A percentile compares a stretch with the other conserved stretches of the same genome.
phyloP scores from a whole-genome alignment of 768 basidiomycete genomes.

The Mycena chlorophos region DNA sequence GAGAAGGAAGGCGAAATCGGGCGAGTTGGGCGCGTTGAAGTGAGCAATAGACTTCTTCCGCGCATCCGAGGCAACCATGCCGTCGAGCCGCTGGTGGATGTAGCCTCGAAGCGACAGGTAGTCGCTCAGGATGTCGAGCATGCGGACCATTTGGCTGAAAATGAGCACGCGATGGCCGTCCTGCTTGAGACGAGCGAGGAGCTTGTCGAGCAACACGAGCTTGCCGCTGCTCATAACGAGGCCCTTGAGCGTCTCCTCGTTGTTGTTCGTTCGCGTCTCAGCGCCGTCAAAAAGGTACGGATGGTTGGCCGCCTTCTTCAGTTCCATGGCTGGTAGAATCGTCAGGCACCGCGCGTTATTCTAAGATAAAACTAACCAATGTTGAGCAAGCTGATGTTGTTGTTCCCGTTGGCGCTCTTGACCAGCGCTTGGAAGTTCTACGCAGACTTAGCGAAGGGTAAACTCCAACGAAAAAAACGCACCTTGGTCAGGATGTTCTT shows the following conservation, averaged over 20 bases:
- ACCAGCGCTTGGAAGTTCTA: slow-evolving; percentile 92
- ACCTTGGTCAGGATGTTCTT: slow-evolving; percentile 97
- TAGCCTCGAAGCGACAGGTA: slow-evolving; percentile 92
- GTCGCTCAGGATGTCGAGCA: slow-evolving; percentile 97
- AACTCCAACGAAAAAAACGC: slow-evolving; percentile 12
- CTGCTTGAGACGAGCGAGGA: slow-evolving; percentile 82
- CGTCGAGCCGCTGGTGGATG: slow-evolving; percentile 91
- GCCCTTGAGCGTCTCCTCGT: slow-evolving; percentile 89
- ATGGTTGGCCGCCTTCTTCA: slow-evolving; percentile 98
- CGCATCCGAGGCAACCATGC: slow-evolving; percentile 89
- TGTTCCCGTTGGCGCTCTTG: slow-evolving; percentile 85
- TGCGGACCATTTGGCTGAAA: slow-evolving; percentile 99
- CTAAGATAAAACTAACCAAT: slow-evolving; percentile 56
- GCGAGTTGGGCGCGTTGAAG: slow-evolving; percentile 90
- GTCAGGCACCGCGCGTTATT: slow-evolving; percentile 2
- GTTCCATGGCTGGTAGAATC: slow-evolving; percentile 77
- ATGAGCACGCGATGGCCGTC: slow-evolving; percentile 97
- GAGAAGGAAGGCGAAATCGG: slow-evolving; percentile 94
- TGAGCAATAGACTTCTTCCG: slow-evolving; percentile 96
- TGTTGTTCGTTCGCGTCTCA: slow-evolving; percentile 58
- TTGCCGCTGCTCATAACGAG: slow-evolving; percentile 98
- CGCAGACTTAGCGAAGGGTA: slow-evolving; percentile 4
- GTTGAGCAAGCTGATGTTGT: slow-evolving; percentile 93
- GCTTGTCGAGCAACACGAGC: slow-evolving; percentile 96
- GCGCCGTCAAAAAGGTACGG: slow-evolving; percentile 98